A percentile compares a stretch with the other conserved stretches of the same genome.
These are phyloP conservation scores for Pseudocercospora macadamiae DNA, from an alignment of 2,329 filamentous ascomycete species.

Conservation along the genomic window DNA sequence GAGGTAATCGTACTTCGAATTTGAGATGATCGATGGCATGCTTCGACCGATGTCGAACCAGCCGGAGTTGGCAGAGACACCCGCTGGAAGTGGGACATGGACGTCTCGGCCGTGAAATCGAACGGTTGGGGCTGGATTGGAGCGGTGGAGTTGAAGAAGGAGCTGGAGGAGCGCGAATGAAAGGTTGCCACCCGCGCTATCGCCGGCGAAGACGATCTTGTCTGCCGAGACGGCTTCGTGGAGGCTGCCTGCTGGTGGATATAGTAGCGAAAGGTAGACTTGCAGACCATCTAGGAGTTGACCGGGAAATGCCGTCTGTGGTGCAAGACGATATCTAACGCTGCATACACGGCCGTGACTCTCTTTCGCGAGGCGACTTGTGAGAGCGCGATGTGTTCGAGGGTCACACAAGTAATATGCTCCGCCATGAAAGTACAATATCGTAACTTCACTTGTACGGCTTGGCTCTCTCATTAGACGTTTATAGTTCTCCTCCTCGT, in stretches of 20 bases:
- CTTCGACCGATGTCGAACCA: conserved; percentile 73
- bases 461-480: conserved; percentile 67
- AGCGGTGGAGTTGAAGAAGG: conserved; percentile 64
- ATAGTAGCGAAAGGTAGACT: conserved; percentile 72
- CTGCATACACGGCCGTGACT: conserved; percentile 70
- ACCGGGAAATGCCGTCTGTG: conserved; percentile 73
- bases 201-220: conserved; percentile 72
- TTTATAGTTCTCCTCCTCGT: conserved; percentile 66
- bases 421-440: conserved; percentile 77
- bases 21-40: conserved; percentile 58
- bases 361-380: conserved; percentile 65
- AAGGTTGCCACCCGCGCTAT: conserved; percentile 76
- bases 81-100: conserved; percentile 67
- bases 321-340: conserved; percentile 74
- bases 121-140: conserved; percentile 51
- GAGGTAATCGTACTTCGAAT: conserved; percentile 66
- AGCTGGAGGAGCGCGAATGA: conserved; percentile 68
- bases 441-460: conserved; percentile 59
- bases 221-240: conserved; percentile 67
- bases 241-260: conserved; percentile 68
- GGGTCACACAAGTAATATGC: conserved; percentile 75
- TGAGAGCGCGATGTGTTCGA: conserved; percentile 62
- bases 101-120: conserved; percentile 64
- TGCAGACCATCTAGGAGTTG: conserved; percentile 73
- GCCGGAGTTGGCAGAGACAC: conserved; percentile 63